Base-by-base conservation (phyloP, 306 rosid genomes). In the Sesbania bispinosa region DNA sequence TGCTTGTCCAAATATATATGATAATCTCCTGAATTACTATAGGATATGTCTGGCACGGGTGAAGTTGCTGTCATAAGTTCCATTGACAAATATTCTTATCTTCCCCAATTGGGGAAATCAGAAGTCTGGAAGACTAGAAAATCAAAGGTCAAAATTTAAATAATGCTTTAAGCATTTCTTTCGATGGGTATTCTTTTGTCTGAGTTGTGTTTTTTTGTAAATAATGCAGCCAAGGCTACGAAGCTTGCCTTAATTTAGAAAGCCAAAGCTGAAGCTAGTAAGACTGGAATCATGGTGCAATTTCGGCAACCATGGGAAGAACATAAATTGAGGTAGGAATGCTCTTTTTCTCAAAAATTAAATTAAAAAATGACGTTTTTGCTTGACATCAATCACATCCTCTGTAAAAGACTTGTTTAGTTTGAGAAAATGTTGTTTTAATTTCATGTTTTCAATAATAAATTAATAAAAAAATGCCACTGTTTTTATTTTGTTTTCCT, bases 121-220 rank as follows among this genome's bases (percentile, higher is more conserved):
- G 86, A 80, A 69, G 87, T 82, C 65, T 82, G 84, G 91, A 88
- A 85, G 84, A 74, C 87, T 41, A 83, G 85, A 77, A 88, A 85
- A 83, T 78, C 88, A 15, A 90, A 88, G 95, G 93, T 85, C 30
- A 61, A n/a, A n/a, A 48, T 39, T 57, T 50, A 27, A 26, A 29
- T 32, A n/a, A 36, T 73, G 59, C 33, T 20, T 41, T 51, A 65
- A 24, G 64, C 16, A 14, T 48, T 65, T 51, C 67, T 55, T 39
- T 52, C 69, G 43, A 32, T 23, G 45, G 21, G 51, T 64, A 14
- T 10, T 74, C n/a, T n/a, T 53, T 42, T 23, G 36, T 70, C 67
- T 57, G 53, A 42, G 30, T 45, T 58, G 61, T 73, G n/a, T n/a
- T n/a, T n/a, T n/a, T n/a, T 32, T 79, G 60, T 30, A 75, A 65